Percentiles rank a stretch among this genome's conserved stretches.
Conservation (phyloP, 148 eudicot genomes). For the Rhododendron mucronatum region DNA sequence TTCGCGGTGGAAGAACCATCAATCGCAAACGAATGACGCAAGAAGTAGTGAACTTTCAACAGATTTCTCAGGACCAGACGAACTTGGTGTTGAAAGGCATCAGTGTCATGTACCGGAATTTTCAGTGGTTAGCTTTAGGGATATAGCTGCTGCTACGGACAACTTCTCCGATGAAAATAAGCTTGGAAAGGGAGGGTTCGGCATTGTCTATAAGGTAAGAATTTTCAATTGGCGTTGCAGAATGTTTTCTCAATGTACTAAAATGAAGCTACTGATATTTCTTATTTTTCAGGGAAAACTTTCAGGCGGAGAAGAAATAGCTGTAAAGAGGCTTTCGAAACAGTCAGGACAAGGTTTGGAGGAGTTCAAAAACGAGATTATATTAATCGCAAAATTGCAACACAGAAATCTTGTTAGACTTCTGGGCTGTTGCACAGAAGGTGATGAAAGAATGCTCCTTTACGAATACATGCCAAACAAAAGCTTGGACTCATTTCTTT, state of each 20-base stretch:
- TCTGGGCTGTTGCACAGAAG: constrained; percentile 42
- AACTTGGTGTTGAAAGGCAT: constrained; percentile 24
- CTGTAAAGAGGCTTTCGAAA: constrained; percentile 67
- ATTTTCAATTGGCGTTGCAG: not conserved
- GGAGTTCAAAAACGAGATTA: constrained; percentile 61
- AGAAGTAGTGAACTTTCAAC: constrained; percentile 26
- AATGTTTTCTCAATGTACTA: not conserved
- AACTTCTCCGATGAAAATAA: constrained; percentile 40
- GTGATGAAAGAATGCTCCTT: constrained; percentile 57
- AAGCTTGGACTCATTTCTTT: constrained; percentile 57
- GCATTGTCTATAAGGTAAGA: constrained; percentile 62
- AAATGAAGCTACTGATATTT: not conserved
- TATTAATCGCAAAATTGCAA: constrained; percentile 54
- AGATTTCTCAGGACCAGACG: constrained; percentile 25
- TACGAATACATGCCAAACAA: constrained; percentile 67
- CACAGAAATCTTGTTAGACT: constrained; percentile 61
- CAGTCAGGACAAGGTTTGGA: constrained; percentile 63
- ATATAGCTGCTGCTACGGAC: constrained; percentile 41
- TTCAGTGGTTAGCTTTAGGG: constrained; percentile 27
- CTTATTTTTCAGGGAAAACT: constrained; percentile 34
- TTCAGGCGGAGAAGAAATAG: constrained; percentile 49
- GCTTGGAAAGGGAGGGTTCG: constrained; percentile 75
- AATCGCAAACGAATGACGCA: constrained; percentile 10
- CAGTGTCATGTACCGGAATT: constrained; percentile 28
- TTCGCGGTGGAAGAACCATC: constrained; percentile 8